These are phyloP conservation scores for Pythium folliculosum DNA, from an alignment of 352 stramenopile species.

Conservation along the genomic window DNA sequence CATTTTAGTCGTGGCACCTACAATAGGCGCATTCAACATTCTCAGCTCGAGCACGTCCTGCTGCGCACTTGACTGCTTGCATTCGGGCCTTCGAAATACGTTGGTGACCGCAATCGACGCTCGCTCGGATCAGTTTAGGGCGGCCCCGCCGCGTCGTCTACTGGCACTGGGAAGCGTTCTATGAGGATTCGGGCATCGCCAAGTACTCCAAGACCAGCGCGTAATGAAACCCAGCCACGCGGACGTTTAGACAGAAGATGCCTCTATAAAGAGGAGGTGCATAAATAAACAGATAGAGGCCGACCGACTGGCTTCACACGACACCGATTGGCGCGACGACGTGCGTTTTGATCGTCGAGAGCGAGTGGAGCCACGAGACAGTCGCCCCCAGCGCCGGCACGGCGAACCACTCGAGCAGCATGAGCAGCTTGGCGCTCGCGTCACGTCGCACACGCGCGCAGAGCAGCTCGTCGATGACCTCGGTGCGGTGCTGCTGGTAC, in stretches of 20 bases:
- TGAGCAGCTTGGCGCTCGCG: slow-evolving; percentile 24
- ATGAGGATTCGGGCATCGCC: slow-evolving; percentile 38
- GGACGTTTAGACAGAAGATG: neutral
- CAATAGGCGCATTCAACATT: too few species aligned
- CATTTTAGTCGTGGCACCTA: too few species aligned
- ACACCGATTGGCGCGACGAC: neutral
- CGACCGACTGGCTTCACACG: neutral
- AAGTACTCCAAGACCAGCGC: slow-evolving; percentile 37
- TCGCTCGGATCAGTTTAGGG: too few species aligned
- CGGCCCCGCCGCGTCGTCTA: too few species aligned
- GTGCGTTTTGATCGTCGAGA: slow-evolving; percentile 13
- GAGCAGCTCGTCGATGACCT: slow-evolving; percentile 24
- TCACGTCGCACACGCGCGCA: slow-evolving; percentile 6
- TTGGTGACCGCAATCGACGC: too few species aligned
- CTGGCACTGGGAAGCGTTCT: slow-evolving; percentile 68
- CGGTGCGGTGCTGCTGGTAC: slow-evolving; percentile 32
- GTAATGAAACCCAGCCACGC: neutral
- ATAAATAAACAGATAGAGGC: slow-evolving; percentile 7
- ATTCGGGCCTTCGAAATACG: too few species aligned
- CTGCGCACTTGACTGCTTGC: too few species aligned
- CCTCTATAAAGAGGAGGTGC: neutral
- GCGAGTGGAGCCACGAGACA: slow-evolving; percentile 21
- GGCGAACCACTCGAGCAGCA: slow-evolving; percentile 34
- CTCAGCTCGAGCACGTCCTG: too few species aligned
- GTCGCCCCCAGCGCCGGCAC: slow-evolving; percentile 17